Evolutionary conservation across 2,329 filamentous ascomycete genomes (phyloP), one percentile per base, ranked within the genome.

Genomic region (Trichoderma arundinaceum): DNA sequence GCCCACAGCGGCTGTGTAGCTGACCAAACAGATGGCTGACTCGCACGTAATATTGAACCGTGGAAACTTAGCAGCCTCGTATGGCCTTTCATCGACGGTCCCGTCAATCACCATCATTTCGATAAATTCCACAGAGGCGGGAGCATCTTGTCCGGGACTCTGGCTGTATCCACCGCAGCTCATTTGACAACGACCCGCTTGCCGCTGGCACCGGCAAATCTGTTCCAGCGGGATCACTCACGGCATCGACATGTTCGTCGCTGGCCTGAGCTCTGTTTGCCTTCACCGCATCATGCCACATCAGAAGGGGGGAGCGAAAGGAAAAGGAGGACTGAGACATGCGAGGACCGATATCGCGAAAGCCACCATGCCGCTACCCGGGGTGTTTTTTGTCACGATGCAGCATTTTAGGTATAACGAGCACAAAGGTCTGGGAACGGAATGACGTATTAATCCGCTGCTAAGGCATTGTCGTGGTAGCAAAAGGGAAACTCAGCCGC

Each of bases 281-380:
- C 56, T 66, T 61, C 56, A 61, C 56, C 64, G 49, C 49, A 56
- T 33, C 64, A 61, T 17, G 33, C 59, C 39, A 22, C 49, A 35
- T 22, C 17, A 22, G 7, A 19, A 12, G 28, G 13, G 13, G n/a
- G 22, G 28, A 48, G 35, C 15, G n/a, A 28, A 43, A 15, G 13
- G n/a, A 56, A 43, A 28, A 17, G 33, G 32, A 61, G 32, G n/a
- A 51, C 49, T 62, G 44, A 66, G 57, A 62, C 64, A 44, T 49
- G 28, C 8, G 35, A 52, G 10, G 43, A 51, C 38, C 62, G 53
- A 58, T 59, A 44, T 46, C 44, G 41, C 51, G 60, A 39, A 52
- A 64, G 51, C 60, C 53, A 65, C 57, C 15, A 43, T 61, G 57
- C 41, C 56, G 64, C 53, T 66, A 66, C 41, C 64, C 64, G 57